Percentiles rank a stretch among this genome's conserved stretches.
Evolutionary conservation across 2,329 filamentous ascomycete genomes (phyloP).

Genomic region (Onygenales sp.): DNA sequence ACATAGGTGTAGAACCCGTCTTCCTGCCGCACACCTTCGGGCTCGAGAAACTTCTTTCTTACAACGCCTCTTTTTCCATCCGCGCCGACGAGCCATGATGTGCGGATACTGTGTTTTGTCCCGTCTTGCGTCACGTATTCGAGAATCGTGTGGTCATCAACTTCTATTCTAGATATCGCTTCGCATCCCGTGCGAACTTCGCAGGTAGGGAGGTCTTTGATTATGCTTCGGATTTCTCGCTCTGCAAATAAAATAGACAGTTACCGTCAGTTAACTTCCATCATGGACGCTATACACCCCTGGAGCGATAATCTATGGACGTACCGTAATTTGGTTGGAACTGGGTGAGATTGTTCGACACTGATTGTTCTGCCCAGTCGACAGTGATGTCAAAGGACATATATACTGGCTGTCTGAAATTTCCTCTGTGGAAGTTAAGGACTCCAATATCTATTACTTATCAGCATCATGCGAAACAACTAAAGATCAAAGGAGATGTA

Average conservation of each 20-base stretch:
- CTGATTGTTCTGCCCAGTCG: background rate
- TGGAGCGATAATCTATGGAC: background rate
- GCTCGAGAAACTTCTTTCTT: constrained; percentile 21
- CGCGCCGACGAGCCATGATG: constrained; percentile 16
- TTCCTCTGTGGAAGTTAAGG: background rate
- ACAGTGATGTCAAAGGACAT: background rate
- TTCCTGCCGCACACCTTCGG: constrained; percentile 17
- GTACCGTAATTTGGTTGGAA: background rate
- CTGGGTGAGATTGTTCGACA: background rate
- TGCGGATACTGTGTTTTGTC: constrained; percentile 4
- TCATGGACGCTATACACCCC: background rate
- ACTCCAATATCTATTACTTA: background rate
- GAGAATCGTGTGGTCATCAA: background rate
- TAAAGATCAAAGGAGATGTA: background rate
- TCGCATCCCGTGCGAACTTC: background rate
- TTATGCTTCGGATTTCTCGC: background rate
- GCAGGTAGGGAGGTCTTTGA: background rate
- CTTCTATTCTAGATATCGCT: background rate
- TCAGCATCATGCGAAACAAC: background rate
- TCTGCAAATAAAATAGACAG: background rate
- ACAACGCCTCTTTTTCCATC: constrained; percentile 25
- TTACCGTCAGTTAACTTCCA: too few relatives aligned
- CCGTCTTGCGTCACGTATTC: background rate
- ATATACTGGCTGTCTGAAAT: background rate
- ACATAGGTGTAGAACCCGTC: constrained; percentile 13